phyloP scores from a whole-genome alignment of 2,329 filamentous ascomycete species.

The Sclerotinia trifoliorum region DNA sequence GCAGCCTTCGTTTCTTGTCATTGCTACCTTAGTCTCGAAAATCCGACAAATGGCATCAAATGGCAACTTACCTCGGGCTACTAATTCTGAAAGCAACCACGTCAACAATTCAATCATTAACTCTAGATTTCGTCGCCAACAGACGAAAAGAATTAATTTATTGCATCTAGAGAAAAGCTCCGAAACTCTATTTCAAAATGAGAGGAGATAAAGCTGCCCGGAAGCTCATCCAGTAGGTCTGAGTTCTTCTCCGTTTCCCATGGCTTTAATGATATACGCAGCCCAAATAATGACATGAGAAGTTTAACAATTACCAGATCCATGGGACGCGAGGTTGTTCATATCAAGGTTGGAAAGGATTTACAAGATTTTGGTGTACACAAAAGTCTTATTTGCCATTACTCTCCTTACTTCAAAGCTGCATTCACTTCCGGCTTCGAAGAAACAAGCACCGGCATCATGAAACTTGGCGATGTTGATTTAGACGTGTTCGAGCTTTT shows the following conservation, averaged over 20 bases:
- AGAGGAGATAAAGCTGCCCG: neutral
- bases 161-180: too few relatives aligned
- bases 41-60: neutral
- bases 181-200: neutral
- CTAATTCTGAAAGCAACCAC: neutral
- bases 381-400: slow-evolving; percentile 26
- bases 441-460: slow-evolving; percentile 23
- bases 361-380: slow-evolving; percentile 28
- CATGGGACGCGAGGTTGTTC: slow-evolving; percentile 22
- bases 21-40: neutral
- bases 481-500: slow-evolving; percentile 22
- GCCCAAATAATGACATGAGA: too few relatives aligned
- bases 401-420: slow-evolving; percentile 30
- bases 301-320: neutral
- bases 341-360: slow-evolving; percentile 23
- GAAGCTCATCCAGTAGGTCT: neutral
- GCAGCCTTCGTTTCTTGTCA: neutral
- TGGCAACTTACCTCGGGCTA: neutral
- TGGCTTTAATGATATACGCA: too few relatives aligned
- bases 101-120: neutral
- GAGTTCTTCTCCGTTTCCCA: neutral
- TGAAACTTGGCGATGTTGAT: slow-evolving; percentile 18
- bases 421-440: slow-evolving; percentile 26
- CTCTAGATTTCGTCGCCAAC: neutral
- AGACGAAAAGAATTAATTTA: neutral